phyloP scores from a whole-genome alignment of 805 yeast species.

The Pichia exigua region DNA sequence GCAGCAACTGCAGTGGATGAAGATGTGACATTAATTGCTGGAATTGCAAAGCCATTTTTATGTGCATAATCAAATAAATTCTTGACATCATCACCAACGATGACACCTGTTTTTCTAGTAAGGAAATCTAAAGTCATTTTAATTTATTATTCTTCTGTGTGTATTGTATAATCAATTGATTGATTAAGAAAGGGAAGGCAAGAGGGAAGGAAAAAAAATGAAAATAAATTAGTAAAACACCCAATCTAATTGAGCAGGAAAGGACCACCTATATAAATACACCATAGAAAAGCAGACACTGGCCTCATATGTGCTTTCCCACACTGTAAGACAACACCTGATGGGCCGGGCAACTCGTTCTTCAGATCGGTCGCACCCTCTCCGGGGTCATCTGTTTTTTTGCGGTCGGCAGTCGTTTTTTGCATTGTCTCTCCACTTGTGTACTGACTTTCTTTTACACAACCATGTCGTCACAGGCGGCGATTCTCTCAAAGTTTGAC shows the following conservation, averaged over 20 bases:
- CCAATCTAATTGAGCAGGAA: background rate
- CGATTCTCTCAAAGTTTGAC: conserved; percentile 41
- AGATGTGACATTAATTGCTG: conserved; percentile 97
- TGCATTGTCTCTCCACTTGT: background rate
- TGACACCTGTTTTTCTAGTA: conserved; percentile 91
- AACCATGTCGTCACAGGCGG: conserved; percentile 21
- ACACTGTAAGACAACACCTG: background rate
- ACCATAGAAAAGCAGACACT: background rate
- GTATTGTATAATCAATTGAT: background rate
- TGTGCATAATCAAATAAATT: conserved; percentile 86
- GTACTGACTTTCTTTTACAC: background rate
- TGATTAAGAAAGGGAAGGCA: no score
- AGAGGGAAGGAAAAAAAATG: no score
- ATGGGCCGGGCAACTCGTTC: background rate
- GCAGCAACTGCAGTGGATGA: conserved; percentile 97
- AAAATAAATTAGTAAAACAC: no score
- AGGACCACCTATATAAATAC: no score
- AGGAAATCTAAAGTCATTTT: conserved; percentile 53
- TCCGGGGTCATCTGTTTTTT: background rate
- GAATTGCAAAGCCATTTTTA: conserved; percentile 89
- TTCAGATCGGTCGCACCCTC: background rate
- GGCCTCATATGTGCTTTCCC: background rate
- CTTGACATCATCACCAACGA: conserved; percentile 95
- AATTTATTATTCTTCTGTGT: background rate
- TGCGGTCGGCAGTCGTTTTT: background rate